phyloP scores from a whole-genome alignment of 2,329 filamentous ascomycete species.

The Coniochaeta sp. region DNA sequence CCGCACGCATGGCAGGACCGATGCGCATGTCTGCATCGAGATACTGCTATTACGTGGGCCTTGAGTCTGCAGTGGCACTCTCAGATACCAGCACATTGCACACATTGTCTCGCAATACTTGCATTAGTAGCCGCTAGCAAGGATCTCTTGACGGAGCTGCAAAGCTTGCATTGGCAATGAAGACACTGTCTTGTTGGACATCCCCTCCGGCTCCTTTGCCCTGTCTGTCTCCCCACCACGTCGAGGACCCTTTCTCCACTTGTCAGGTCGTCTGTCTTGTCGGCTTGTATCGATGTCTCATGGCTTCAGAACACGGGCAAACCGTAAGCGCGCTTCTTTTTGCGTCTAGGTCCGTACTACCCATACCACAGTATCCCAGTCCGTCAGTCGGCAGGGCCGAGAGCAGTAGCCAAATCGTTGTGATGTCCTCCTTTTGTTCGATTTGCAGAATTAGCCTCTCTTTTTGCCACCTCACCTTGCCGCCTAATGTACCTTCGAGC shows the following conservation, averaged over 20 bases:
- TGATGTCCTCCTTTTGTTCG: slow-evolving; percentile 15
- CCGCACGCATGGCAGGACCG: slow-evolving; percentile 28
- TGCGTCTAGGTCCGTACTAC: no score
- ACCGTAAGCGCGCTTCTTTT: neutral
- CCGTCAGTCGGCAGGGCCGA: neutral
- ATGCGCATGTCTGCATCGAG: slow-evolving; percentile 19
- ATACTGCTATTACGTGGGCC: slow-evolving; percentile 8
- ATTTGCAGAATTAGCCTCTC: slow-evolving; percentile 32
- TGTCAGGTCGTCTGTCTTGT: neutral
- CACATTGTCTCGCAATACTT: slow-evolving; percentile 23
- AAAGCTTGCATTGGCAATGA: neutral
- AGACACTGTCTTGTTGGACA: slow-evolving; percentile 3
- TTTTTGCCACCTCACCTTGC: slow-evolving; percentile 36
- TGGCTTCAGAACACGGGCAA: neutral
- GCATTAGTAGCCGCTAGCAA: slow-evolving; percentile 30
- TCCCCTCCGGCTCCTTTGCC: neutral
- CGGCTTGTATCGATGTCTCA: neutral
- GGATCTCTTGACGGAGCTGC: slow-evolving; percentile 15
- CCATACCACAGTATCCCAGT: neutral
- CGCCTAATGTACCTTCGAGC: slow-evolving; percentile 5
- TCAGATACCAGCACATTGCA: slow-evolving; percentile 22
- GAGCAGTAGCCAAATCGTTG: slow-evolving; percentile 5
- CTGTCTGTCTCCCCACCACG: neutral
- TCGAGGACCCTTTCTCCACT: neutral
- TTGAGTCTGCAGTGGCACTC: slow-evolving; percentile 12